phyloP scores from a whole-genome alignment of 2,329 filamentous ascomycete genomes.

The Fonsecaea erecta region DNA sequence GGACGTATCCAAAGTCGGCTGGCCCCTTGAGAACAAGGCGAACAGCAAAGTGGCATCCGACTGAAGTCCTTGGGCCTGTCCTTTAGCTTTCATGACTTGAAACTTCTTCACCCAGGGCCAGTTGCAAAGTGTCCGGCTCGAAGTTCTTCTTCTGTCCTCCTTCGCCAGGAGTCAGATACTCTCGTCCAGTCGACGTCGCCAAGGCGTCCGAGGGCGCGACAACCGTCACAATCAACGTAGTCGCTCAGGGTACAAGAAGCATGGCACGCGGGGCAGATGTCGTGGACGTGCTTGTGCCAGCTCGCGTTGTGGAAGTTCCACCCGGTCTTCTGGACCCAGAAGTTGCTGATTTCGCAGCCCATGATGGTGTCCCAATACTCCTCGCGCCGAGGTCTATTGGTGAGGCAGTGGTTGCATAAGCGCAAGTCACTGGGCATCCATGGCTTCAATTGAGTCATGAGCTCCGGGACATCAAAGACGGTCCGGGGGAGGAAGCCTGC shows the following conservation, averaged over 20 bases:
- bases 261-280: slow-evolving; percentile 37
- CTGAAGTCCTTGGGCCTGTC: background rate
- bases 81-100: background rate
- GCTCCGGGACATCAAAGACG: slow-evolving; percentile 37
- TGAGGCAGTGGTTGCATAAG: slow-evolving; percentile 38
- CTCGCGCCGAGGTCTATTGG: slow-evolving; percentile 31
- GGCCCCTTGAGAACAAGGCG: background rate
- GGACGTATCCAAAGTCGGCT: background rate
- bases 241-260: slow-evolving; percentile 36
- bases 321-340: slow-evolving; percentile 36
- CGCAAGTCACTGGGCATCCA: slow-evolving; percentile 34
- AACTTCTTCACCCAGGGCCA: background rate
- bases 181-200: slow-evolving; percentile 37
- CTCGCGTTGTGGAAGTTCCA: slow-evolving; percentile 35
- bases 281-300: slow-evolving; percentile 38
- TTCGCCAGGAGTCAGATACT: slow-evolving; percentile 29
- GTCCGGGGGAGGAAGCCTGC: slow-evolving; percentile 34
- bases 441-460: slow-evolving; percentile 34
- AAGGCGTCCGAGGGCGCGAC: slow-evolving; percentile 36
- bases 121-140: slow-evolving; percentile 31
- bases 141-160: slow-evolving; percentile 32
- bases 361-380: slow-evolving; percentile 34
- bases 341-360: slow-evolving; percentile 33
- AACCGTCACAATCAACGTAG: slow-evolving; percentile 37
- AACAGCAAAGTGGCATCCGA: background rate